Evolutionary conservation across 2,329 filamentous ascomycete species (phyloP).

Genomic region (Epichloe amarillans): DNA sequence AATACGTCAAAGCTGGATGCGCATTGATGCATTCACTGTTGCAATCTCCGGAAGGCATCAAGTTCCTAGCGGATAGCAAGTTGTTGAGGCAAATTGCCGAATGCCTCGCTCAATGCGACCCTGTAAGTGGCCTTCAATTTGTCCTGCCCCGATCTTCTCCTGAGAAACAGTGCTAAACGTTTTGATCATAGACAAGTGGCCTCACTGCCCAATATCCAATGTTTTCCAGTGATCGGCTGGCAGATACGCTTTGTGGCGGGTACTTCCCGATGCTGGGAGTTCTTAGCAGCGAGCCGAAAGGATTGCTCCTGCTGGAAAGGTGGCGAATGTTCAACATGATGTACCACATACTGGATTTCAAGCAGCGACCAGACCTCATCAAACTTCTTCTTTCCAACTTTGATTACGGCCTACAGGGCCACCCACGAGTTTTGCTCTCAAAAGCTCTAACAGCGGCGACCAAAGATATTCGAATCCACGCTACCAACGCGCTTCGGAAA

Average conservation of each 20-base stretch:
- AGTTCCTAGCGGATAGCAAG: conserved; percentile 84
- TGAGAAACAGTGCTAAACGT: conserved; percentile 6
- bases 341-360: conserved; percentile 91
- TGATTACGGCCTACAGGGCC: conserved; percentile 79
- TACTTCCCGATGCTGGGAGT: conserved; percentile 91
- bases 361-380: conserved; percentile 81
- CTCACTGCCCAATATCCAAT: conserved; percentile 74
- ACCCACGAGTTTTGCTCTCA: conserved; percentile 82
- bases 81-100: conserved; percentile 87
- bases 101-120: conserved; percentile 88
- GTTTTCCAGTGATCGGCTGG: conserved; percentile 74
- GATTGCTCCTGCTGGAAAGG: conserved; percentile 78
- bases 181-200: conserved; percentile 42
- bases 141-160: neutral
- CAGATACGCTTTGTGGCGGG: conserved; percentile 77
- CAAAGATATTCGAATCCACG: conserved; percentile 82
- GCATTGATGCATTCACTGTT: conserved; percentile 76
- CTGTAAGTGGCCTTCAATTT: conserved; percentile 35
- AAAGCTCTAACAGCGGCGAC: conserved; percentile 87
- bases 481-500: conserved; percentile 75
- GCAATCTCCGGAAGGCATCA: conserved; percentile 71
- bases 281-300: conserved; percentile 68
- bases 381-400: conserved; percentile 80
- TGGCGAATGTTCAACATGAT: conserved; percentile 99
- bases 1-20: conserved; percentile 84